Conservation (phyloP, 768 basidiomycete species). For the Russula compacta region DNA sequence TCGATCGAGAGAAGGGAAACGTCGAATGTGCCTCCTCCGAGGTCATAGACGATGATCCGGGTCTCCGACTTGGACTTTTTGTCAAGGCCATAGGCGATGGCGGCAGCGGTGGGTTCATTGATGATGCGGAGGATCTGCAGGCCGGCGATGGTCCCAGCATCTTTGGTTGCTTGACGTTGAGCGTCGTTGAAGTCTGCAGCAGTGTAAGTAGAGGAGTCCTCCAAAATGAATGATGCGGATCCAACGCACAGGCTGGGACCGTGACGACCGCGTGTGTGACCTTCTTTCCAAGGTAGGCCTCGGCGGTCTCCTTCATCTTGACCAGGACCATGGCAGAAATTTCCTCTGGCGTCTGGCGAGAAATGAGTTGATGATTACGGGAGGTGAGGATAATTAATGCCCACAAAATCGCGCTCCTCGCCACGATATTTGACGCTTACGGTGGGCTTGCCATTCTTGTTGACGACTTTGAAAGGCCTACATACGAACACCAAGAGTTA, state of each 20-base stretch:
- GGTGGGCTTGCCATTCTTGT: slow-evolving; percentile 72
- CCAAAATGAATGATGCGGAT: neutral
- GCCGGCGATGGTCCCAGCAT: slow-evolving; percentile 91
- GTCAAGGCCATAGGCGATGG: slow-evolving; percentile 97
- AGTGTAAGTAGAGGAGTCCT: slow-evolving; percentile 7
- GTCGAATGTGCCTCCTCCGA: slow-evolving; percentile 98
- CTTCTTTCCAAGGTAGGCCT: slow-evolving; percentile 92
- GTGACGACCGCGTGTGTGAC: slow-evolving; percentile 98
- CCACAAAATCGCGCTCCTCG: slow-evolving; percentile 73
- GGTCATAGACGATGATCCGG: slow-evolving; percentile 96
- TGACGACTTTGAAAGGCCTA: slow-evolving; percentile 66
- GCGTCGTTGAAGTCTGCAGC: slow-evolving; percentile 91
- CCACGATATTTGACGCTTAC: slow-evolving; percentile 74
- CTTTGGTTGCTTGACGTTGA: slow-evolving; percentile 98
- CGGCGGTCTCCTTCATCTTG: slow-evolving; percentile 99
- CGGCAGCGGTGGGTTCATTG: slow-evolving; percentile 96
- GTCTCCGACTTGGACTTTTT: slow-evolving; percentile 83
- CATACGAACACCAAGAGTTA: neutral
- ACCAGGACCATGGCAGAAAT: slow-evolving; percentile 89
- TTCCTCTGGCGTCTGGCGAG: slow-evolving; percentile 78
- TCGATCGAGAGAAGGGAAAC: slow-evolving; percentile 80
- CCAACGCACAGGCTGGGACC: slow-evolving; percentile 78
- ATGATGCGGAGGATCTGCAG: slow-evolving; percentile 94
- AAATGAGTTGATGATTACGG: neutral
- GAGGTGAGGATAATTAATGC: slow-evolving; percentile 26